Evolutionary conservation across 306 rosid genomes (phyloP).

Genomic region (Castanopsis chinensis): DNA sequence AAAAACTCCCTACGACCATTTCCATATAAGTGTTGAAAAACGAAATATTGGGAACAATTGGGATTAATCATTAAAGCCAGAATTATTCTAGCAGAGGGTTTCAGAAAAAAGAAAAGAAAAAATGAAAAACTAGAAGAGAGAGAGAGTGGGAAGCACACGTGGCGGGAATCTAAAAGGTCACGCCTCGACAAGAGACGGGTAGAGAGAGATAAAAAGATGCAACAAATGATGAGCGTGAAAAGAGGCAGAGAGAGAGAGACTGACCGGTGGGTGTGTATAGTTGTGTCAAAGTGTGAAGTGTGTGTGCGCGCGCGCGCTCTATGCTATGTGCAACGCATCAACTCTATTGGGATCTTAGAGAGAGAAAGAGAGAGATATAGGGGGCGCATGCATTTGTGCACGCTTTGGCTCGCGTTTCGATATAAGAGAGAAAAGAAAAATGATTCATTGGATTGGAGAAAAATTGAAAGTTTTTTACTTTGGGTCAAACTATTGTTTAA

Average conservation of each 20-base stretch:
- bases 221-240: constrained; percentile 29
- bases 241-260: neutral
- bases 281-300: no score
- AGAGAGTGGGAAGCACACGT: constrained; percentile 14
- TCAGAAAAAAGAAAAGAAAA: neutral
- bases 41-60: neutral
- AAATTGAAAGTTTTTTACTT: no score
- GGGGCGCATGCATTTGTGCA: constrained; percentile 48
- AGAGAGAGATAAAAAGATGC: neutral
- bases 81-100: no score
- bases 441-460: neutral
- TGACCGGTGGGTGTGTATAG: neutral
- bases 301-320: neutral
- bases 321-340: constrained; percentile 26
- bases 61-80: neutral
- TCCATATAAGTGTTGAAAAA: no score
- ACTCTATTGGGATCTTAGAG: constrained; percentile 19
- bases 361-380: no score
- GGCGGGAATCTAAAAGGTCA: neutral
- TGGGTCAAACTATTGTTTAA: constrained; percentile 47
- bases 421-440: neutral
- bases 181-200: neutral
- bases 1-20: no score
- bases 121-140: neutral
- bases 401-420: constrained; percentile 50